Conservation (phyloP, 176 grass and related monocot species). For the Carex kokanica region DNA sequence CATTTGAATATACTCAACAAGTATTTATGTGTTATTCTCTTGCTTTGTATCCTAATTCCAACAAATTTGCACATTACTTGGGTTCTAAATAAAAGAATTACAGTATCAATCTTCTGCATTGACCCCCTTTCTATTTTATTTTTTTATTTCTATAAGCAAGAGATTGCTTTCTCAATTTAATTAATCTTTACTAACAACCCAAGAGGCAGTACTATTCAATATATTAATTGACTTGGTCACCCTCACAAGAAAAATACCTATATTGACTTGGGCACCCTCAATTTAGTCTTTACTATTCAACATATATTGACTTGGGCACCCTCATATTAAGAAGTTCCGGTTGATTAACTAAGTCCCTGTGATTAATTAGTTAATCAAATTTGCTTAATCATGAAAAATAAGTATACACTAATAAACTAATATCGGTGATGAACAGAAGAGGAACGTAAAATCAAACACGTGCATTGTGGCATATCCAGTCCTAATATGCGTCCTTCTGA, state of each 20-base stretch:
- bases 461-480: conserved; percentile 69
- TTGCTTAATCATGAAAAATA: neutral
- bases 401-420: neutral
- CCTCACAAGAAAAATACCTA: no score
- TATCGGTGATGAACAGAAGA: conserved; percentile 33
- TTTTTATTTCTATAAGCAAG: neutral
- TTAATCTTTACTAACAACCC: neutral
- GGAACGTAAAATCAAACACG: conserved; percentile 79
- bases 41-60: neutral
- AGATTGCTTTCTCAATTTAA: neutral
- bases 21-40: neutral
- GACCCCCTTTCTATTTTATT: neutral
- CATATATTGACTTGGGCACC: neutral
- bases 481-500: conserved; percentile 59
- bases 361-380: neutral
- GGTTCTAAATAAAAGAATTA: neutral
- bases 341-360: neutral
- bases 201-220: neutral
- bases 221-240: no score
- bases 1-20: neutral
- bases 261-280: no score
- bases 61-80: neutral
- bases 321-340: neutral
- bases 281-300: neutral
- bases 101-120: neutral